Evolutionary conservation across 139 green algal genomes (phyloP), one percentile per base, ranked within the genome.

Genomic region (Gonium pectorale): DNA sequence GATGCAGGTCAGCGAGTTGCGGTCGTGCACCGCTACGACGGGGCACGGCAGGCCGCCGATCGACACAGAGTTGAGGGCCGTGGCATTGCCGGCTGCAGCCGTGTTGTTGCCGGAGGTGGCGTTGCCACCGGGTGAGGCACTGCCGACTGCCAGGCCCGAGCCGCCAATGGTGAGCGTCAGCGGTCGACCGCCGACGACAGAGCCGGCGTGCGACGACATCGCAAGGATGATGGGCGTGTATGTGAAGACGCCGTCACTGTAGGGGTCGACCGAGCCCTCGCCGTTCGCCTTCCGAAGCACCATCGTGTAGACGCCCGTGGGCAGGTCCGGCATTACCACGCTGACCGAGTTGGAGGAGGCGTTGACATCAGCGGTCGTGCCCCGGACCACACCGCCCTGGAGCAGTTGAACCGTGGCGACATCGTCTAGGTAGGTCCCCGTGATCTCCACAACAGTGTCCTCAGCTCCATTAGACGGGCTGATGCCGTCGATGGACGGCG

Each of bases 21-120:
- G 2, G 29, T 35, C 62, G 9, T 38, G 22, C 9, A 79, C 83
- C 38, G 33, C 21, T 1, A 56, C 37, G 21, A 90, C n/a, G n/a
- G 41, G 26, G 67, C 86, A 90, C 22, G 43, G 62, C n/a, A 82
- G 35, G 44, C 81, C 86, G 24, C 29, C 86, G 8, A 90, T 51
- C 3, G 64, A 79, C 15, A 90, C 86, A 11, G 66, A 43, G 52
- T 90, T 87, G 33, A n/a, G n/a, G n/a, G n/a, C n/a, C n/a, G n/a
- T n/a, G n/a, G n/a, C n/a, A n/a, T n/a, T n/a, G n/a, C n/a, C n/a
- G n/a, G n/a, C n/a, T n/a, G n/a, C n/a, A n/a, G 29, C 44, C 3
- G 80, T 69, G 8, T 21, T 33, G 75, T 62, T 83, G 29, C 24
- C 35, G 19, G n/a, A n/a, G n/a, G n/a, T n/a, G n/a, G n/a, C n/a